Evolutionary conservation across 164 flowering plant genomes (phyloP).

Genomic region (Chimonanthus praecox): DNA sequence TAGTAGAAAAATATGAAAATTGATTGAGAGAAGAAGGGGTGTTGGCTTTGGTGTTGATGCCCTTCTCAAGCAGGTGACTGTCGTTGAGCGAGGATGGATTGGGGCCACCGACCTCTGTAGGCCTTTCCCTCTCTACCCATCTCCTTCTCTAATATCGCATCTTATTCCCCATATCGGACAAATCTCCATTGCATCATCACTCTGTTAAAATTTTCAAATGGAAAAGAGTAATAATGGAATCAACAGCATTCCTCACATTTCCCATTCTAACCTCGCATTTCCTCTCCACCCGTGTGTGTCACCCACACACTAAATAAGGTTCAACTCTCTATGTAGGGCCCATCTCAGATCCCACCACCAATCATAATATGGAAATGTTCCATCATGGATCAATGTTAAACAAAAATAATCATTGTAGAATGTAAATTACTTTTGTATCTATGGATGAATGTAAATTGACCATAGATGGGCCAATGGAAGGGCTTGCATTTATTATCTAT

Average conservation of each 20-base stretch:
- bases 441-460: no score
- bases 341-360: no score
- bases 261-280: neutral
- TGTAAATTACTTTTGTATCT: no score
- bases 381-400: no score
- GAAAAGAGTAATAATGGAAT: neutral
- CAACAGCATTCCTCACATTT: neutral
- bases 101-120: conserved; percentile 27
- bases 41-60: conserved; percentile 15
- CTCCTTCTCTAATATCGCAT: conserved; percentile 11
- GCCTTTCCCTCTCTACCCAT: conserved; percentile 13
- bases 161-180: conserved; percentile 14
- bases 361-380: no score
- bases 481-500: no score
- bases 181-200: conserved; percentile 16
- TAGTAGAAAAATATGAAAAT: conserved; percentile 3
- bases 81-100: conserved; percentile 17
- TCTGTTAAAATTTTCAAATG: conserved; percentile 4
- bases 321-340: no score
- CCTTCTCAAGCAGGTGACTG: conserved; percentile 21
- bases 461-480: no score
- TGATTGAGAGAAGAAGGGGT: neutral
- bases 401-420: no score
- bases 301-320: no score
- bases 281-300: no score